Percentiles rank a stretch among this genome's conserved stretches.
Conservation (phyloP, 768 basidiomycete genomes). For the Dentipellis fragilis region DNA sequence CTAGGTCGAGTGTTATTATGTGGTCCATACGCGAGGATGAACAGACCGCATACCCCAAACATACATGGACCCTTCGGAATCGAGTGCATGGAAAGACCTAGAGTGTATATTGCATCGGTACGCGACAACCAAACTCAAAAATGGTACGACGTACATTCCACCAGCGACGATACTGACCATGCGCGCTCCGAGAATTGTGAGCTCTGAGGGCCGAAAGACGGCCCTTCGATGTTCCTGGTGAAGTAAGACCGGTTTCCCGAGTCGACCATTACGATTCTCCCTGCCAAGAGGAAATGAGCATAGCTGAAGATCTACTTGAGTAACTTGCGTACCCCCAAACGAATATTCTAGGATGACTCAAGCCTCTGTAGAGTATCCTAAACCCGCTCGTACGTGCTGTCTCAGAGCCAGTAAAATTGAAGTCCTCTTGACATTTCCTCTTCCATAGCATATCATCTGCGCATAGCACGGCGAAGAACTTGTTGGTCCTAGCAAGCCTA, state of each 20-base stretch:
- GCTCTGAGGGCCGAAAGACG: slow-evolving; percentile 55
- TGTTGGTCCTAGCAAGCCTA: slow-evolving; percentile 50
- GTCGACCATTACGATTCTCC: slow-evolving; percentile 59
- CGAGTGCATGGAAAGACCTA: slow-evolving; percentile 84
- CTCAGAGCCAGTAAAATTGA: slow-evolving; percentile 62
- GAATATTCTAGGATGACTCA: slow-evolving; percentile 42
- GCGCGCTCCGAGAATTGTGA: slow-evolving; percentile 48
- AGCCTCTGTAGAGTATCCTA: slow-evolving; percentile 68
- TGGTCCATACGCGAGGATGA: slow-evolving; percentile 1
- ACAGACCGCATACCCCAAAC: slow-evolving; percentile 60
- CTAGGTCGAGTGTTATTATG: slow-evolving; percentile 23
- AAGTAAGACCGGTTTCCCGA: slow-evolving; percentile 40
- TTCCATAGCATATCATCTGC: slow-evolving; percentile 78
- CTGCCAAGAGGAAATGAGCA: neutral
- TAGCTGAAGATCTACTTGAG: neutral
- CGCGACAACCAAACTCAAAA: neutral
- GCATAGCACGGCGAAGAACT: slow-evolving; percentile 48
- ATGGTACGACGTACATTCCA: slow-evolving; percentile 53
- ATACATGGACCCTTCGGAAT: slow-evolving; percentile 59
- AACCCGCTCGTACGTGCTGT: slow-evolving; percentile 73
- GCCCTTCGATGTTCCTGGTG: slow-evolving; percentile 24
- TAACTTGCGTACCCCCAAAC: slow-evolving; percentile 48
- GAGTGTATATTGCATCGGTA: neutral
- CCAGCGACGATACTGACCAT: slow-evolving; percentile 71
- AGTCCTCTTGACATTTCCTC: slow-evolving; percentile 55